Conservation (phyloP, 805 yeast genomes). For the Candida berthetii region DNA sequence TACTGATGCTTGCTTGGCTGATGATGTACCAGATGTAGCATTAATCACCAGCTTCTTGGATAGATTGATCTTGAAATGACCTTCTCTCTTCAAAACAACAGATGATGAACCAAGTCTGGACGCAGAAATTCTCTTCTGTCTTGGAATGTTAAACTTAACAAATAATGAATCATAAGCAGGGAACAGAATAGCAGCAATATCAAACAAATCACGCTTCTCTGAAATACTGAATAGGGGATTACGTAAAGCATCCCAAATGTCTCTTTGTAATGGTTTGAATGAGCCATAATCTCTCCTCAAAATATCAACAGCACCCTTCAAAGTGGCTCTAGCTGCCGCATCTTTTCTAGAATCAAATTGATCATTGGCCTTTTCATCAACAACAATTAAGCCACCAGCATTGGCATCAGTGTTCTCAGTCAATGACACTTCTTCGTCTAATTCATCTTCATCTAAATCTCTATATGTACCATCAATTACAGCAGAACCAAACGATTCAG, state of each 20-base stretch:
- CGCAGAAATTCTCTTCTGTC: constrained; percentile 61
- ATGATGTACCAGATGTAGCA: constrained; percentile 1
- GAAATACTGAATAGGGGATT: constrained; percentile 52
- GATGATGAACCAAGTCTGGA: constrained; percentile 44
- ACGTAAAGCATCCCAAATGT: constrained; percentile 67
- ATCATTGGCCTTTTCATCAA: constrained; percentile 45
- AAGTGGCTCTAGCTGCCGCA: constrained; percentile 54
- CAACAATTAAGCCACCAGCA: constrained; percentile 42
- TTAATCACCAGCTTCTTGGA: constrained; percentile 7
- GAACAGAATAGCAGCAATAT: constrained; percentile 59
- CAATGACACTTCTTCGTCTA: constrained; percentile 18
- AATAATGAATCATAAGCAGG: constrained; percentile 51
- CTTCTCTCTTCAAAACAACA: constrained; percentile 55
- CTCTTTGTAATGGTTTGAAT: constrained; percentile 47
- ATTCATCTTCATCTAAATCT: constrained; percentile 60
- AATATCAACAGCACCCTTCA: constrained; percentile 61
- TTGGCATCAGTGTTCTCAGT: constrained; percentile 1
- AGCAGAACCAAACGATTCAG: constrained; percentile 52
- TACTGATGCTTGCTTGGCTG: background rate
- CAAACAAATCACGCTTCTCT: constrained; percentile 58
- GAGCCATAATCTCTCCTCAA: constrained; percentile 51
- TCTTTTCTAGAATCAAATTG: constrained; percentile 52
- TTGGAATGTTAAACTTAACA: constrained; percentile 64
- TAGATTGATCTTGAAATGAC: constrained; percentile 17
- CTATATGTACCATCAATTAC: constrained; percentile 60